phyloP scores from a whole-genome alignment of 768 basidiomycete genomes.

The Tricholoma matsutake region DNA sequence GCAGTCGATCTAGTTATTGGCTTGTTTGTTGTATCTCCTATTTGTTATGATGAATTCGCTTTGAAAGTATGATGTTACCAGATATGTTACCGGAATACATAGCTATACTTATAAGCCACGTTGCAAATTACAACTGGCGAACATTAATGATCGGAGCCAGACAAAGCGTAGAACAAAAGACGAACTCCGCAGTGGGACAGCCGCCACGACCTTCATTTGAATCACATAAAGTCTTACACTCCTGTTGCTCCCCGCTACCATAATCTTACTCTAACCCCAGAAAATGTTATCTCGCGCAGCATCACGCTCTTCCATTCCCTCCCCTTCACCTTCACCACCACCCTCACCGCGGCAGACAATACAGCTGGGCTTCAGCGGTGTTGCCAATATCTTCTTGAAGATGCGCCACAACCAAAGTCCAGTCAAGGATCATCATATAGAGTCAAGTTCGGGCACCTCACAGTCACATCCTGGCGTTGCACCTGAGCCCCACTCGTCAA shows the following conservation, averaged over 20 bases:
- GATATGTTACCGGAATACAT: too few relatives aligned
- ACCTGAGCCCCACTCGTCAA: conserved; percentile 21
- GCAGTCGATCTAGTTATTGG: too few relatives aligned
- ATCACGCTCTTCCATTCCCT: conserved; percentile 4
- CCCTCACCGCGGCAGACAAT: conserved; percentile 15
- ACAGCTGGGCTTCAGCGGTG: conserved; percentile 33
- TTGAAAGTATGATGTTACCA: too few relatives aligned
- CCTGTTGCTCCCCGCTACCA: neutral
- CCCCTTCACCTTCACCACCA: conserved; percentile 9
- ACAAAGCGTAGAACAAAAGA: too few relatives aligned
- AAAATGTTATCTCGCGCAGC: conserved; percentile 10
- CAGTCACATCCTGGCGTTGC: conserved; percentile 36
- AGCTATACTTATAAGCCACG: too few relatives aligned
- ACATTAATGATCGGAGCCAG: too few relatives aligned
- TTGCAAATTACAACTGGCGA: too few relatives aligned
- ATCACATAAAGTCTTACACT: conserved; percentile 6
- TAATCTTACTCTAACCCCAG: neutral
- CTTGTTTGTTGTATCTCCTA: too few relatives aligned
- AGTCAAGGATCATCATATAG: conserved; percentile 27
- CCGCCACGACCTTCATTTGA: neutral
- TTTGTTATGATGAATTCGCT: too few relatives aligned
- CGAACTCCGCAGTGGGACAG: neutral
- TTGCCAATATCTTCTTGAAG: conserved; percentile 55
- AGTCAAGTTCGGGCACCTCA: conserved; percentile 37
- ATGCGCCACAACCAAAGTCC: conserved; percentile 36